Percentiles rank a stretch among this genome's conserved stretches.
phyloP scores from a whole-genome alignment of 768 basidiomycete genomes.

The Tephrocybe sp. region DNA sequence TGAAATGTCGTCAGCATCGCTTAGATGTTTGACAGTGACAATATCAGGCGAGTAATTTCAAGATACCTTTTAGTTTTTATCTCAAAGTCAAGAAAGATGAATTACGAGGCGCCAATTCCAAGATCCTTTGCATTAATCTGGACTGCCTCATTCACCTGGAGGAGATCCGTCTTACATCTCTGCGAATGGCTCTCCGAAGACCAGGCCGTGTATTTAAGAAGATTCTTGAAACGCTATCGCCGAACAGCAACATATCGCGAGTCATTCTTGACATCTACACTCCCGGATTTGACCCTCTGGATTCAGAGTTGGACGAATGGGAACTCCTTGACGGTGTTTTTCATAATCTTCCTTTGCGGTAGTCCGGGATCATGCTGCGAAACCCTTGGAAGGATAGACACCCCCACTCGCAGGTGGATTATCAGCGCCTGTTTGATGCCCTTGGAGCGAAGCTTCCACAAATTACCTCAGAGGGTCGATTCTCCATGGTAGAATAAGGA shows the following conservation, averaged over 20 bases:
- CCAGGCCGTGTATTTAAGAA: neutral
- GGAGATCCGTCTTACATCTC: neutral
- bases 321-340: neutral
- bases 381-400: neutral
- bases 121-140: neutral
- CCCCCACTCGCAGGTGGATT: neutral
- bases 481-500: neutral
- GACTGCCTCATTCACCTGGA: neutral
- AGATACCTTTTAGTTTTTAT: too few species aligned
- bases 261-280: neutral
- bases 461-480: neutral
- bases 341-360: neutral
- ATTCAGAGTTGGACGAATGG: neutral
- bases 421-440: neutral
- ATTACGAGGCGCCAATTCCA: too few species aligned
- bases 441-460: neutral
- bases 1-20: neutral
- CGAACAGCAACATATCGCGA: neutral
- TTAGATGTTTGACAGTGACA: neutral
- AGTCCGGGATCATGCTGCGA: neutral
- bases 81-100: too few species aligned
- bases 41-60: too few species aligned
- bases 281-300: neutral
- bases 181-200: neutral
- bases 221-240: neutral